Conservation (phyloP, 108 stramenopile genomes). For the Cyclotella choctawhatcheeana region DNA sequence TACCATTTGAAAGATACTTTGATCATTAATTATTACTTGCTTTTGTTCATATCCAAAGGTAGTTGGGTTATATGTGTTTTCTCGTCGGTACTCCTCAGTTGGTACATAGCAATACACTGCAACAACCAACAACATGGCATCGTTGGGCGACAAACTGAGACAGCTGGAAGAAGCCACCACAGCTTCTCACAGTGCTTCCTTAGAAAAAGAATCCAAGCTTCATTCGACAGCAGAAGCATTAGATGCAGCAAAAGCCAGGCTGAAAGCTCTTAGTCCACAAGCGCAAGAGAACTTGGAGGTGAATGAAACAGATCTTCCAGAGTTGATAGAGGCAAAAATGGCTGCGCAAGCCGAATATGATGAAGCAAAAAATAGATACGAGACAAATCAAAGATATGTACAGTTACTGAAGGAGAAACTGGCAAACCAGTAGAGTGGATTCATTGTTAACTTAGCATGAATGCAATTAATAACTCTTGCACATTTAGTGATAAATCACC, state of each 20-base stretch:
- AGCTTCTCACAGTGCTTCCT: slow-evolving; percentile 15
- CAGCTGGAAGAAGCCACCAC: slow-evolving; percentile 44
- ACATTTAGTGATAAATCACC: too few relatives aligned
- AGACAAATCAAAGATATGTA: slow-evolving; percentile 66
- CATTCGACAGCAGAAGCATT: slow-evolving; percentile 33
- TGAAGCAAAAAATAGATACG: slow-evolving; percentile 51
- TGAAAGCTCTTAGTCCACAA: slow-evolving; percentile 42
- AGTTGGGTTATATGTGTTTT: background rate
- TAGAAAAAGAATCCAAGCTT: slow-evolving; percentile 27
- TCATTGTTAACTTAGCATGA: background rate
- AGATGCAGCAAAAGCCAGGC: slow-evolving; percentile 59
- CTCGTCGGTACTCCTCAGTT: background rate
- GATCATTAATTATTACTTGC: too few relatives aligned
- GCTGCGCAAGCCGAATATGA: slow-evolving; percentile 56
- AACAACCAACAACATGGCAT: too few relatives aligned
- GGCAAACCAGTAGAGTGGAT: background rate
- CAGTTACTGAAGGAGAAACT: slow-evolving; percentile 28
- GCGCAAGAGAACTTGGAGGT: slow-evolving; percentile 56
- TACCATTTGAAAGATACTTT: too few relatives aligned
- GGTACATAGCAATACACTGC: background rate
- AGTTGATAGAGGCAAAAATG: slow-evolving; percentile 56
- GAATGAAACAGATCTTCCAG: slow-evolving; percentile 74
- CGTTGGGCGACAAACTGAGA: slow-evolving; percentile 27
- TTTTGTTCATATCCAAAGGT: background rate
- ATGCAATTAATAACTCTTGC: too few relatives aligned